Evolutionary conservation across 192 early-diverging fungal species (phyloP), one percentile per base, ranked within the genome.

Genomic region (Coemansia reversa): DNA sequence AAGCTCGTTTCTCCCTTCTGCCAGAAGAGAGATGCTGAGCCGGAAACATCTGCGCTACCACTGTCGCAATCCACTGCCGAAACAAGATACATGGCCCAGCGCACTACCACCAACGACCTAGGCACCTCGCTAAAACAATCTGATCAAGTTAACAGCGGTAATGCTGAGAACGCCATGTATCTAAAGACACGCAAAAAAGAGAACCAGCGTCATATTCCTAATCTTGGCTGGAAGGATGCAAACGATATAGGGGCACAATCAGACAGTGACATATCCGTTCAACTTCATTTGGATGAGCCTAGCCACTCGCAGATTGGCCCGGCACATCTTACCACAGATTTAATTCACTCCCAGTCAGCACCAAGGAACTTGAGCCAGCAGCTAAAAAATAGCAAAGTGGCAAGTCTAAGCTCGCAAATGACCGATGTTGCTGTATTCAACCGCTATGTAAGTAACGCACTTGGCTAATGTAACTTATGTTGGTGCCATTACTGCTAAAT

Each of bases 191-290:
- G 19, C 5, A 2, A 14, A 49, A 7, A 0, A 45, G 12, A 45
- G 12, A 14, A 45, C 1, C 14, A 2, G 39, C 9, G 14, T 3
- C 61, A 25, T 7, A 61, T 61, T 47, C 60, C 22, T 0, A 61
- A 47, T 8, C 16, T 61, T 19, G 27, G 29, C 14, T 51, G 60
- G 50, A 25, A 51, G 6, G 29, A 51, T 2, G 49, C 28, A 52
- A 42, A 51, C 16, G 60, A 51, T 22, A 51, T 32, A 5, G 60
- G 51, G 50, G 48, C 60, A 20, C 60, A 52, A 7, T 60, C 66
- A 7, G 58, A 70, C 16, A 72, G 62, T 58, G 65, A 68, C 53
- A 30, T 67, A n/a, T 69, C 69, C 5, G 50, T 77, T 51, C 57
- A 64, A 16, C 48, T 63, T n/a, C 55, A 67, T n/a, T 49, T 59